phyloP scores from a whole-genome alignment of 805 yeast genomes.

The Nakazawaea ambrosiae region DNA sequence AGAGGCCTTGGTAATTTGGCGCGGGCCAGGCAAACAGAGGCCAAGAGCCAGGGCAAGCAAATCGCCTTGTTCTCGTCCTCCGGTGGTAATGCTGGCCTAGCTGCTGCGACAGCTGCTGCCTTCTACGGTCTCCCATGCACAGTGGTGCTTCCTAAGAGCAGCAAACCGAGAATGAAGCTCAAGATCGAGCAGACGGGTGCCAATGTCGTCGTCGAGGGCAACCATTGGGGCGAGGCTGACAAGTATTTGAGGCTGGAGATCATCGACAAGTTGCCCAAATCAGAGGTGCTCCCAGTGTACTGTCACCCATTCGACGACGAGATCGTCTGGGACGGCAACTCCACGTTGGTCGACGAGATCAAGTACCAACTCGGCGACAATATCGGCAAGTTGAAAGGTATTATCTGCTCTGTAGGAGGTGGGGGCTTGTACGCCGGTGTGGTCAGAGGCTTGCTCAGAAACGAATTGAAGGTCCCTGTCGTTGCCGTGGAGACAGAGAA shows the following conservation, averaged over 20 bases:
- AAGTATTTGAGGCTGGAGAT: slow-evolving; percentile 27
- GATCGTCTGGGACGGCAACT: slow-evolving; percentile 49
- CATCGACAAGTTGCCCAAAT: slow-evolving; percentile 16
- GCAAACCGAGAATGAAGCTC: slow-evolving; percentile 37
- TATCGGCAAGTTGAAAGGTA: slow-evolving; percentile 28
- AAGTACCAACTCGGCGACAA: slow-evolving; percentile 9
- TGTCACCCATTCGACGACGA: slow-evolving; percentile 51
- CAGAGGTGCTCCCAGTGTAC: slow-evolving; percentile 30
- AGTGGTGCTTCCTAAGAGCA: slow-evolving; percentile 51
- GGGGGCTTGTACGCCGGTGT: slow-evolving; percentile 53
- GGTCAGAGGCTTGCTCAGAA: slow-evolving; percentile 32
- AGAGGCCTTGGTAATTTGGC: slow-evolving; percentile 48
- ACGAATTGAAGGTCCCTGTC: slow-evolving; percentile 30
- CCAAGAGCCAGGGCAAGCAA: slow-evolving; percentile 19
- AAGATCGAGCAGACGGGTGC: slow-evolving; percentile 45
- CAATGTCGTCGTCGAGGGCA: slow-evolving; percentile 37
- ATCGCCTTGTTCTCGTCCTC: slow-evolving; percentile 43
- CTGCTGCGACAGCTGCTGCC: slow-evolving; percentile 42
- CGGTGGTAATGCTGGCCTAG: slow-evolving; percentile 52
- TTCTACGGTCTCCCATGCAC: slow-evolving; percentile 38
- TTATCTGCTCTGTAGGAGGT: slow-evolving; percentile 52
- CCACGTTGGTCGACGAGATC: slow-evolving; percentile 39
- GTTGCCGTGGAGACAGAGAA: slow-evolving; percentile 55
- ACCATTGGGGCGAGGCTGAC: slow-evolving; percentile 45
- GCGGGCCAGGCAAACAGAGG: slow-evolving; percentile 23